Evolutionary conservation across 2,329 filamentous ascomycete genomes (phyloP).

Genomic region (Metarhizium guizhouense): DNA sequence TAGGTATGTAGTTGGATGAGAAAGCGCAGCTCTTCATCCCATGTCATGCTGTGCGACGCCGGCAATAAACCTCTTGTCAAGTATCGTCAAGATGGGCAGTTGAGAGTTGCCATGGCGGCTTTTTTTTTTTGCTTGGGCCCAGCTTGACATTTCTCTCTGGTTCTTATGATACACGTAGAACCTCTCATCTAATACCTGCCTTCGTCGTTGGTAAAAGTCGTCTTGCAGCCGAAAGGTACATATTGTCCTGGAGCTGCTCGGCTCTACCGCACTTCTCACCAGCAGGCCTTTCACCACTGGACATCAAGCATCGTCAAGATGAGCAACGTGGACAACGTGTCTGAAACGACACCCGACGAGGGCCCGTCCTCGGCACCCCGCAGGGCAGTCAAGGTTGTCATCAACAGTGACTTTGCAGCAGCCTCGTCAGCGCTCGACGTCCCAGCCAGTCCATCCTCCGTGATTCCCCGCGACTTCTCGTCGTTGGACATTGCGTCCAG

Average conservation of each 20-base stretch:
- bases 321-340: neutral
- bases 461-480: neutral
- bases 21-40: no score
- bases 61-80: no score
- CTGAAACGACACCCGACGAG: neutral
- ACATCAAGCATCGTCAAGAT: neutral
- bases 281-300: neutral
- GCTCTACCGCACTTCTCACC: no score
- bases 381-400: neutral
- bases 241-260: no score
- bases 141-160: no score
- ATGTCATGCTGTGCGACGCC: no score
- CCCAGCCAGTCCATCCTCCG: neutral
- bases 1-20: no score
- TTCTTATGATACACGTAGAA: no score
- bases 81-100: no score
- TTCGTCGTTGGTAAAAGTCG: neutral
- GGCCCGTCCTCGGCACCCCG: neutral
- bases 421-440: neutral
- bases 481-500: conserved; percentile 6
- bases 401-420: neutral
- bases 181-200: neutral
- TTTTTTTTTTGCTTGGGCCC: no score
- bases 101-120: no score
- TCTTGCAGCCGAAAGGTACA: no score